Base-by-base conservation (phyloP, 208 protist species). In the Acanthamoeba pearcei region DNA sequence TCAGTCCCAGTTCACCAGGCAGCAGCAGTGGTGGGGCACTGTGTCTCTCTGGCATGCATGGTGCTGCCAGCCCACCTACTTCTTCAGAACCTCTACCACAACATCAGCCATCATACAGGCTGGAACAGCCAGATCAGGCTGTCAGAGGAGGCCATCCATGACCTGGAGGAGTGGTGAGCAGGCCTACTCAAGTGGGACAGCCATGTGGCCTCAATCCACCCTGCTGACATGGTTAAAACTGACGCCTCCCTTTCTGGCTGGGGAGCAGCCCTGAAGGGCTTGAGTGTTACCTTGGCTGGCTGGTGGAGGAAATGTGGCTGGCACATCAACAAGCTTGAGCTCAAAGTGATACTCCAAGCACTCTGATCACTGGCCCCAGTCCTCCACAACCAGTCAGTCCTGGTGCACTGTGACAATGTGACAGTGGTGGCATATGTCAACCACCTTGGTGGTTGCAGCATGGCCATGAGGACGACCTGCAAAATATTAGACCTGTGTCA, bases 1-100 rank as follows among this genome's bases (percentile, higher is more conserved):
- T 15, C 17, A 15, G 68, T 76, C 8, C 68, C 68, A 76, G 68
- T 76, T 3, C 15, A 19, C 5, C 68, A 76, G 38, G 32, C 35
- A 76, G 68, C 68, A 76, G 68, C 68, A 76, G 68, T 76, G 27
- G n/a, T n/a, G 38, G 68, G 68, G 5, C 68, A 46, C 32, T 76
- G 68, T n/a, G 8, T 3, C 68, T 76, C 68, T 24, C n/a, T 76
- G 32, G 38, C 68, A 17, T 9, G 19, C 12, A 22, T n/a, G 38
- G 68, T 76, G 12, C 68, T 76, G 9, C 68, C 68, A 29, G n/a
- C 68, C 17, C 68, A 4, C 1, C 68, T 76, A 2, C 68, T 76
- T 3, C 68, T 76, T 24, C 68, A 76, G 12, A 76, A 76, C 68
- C 27, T 76, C 32, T 76, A 46, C 35, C 68, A 76, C 35, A 76